Evolutionary conservation across 1,284 basidiomycete species (phyloP).

Genomic region (Ustilago trichophora): DNA sequence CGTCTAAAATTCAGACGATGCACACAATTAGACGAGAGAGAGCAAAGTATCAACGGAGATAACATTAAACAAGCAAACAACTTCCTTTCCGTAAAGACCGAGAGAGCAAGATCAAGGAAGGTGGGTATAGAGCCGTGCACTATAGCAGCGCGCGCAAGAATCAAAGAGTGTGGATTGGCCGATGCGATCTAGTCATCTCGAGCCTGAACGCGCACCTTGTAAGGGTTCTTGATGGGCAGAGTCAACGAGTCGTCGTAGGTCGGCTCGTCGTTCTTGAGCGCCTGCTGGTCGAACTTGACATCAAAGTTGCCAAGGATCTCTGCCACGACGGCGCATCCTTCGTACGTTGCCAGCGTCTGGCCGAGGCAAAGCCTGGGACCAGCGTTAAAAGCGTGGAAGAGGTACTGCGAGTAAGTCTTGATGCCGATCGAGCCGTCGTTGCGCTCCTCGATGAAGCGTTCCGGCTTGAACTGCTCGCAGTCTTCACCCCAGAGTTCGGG

Average conservation of each 20-base stretch:
- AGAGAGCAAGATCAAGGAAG: too few species aligned
- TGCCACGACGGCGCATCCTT: slow-evolving; percentile 43
- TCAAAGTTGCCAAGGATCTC: slow-evolving; percentile 46
- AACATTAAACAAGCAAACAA: too few species aligned
- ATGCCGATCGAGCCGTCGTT: slow-evolving; percentile 65
- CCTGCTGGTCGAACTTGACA: slow-evolving; percentile 29
- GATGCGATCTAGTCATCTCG: slow-evolving; percentile 19
- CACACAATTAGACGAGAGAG: too few species aligned
- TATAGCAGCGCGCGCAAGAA: too few species aligned
- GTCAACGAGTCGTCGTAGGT: slow-evolving; percentile 49
- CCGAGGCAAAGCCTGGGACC: slow-evolving; percentile 65
- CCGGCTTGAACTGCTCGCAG: slow-evolving; percentile 62
- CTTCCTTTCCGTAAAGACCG: too few species aligned
- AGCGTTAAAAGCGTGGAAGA: slow-evolving; percentile 65
- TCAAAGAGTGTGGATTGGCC: too few species aligned
- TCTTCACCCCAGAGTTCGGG: slow-evolving; percentile 60
- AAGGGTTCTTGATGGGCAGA: slow-evolving; percentile 44
- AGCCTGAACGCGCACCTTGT: slow-evolving; percentile 30
- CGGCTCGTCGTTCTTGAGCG: slow-evolving; percentile 32
- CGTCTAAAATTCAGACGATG: too few species aligned
- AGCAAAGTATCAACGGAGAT: too few species aligned
- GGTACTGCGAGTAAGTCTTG: slow-evolving; percentile 68
- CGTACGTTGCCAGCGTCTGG: slow-evolving; percentile 58
- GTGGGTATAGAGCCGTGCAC: too few species aligned
- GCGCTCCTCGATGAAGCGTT: slow-evolving; percentile 60